phyloP scores from a whole-genome alignment of 306 rosid genomes.

The Begonia loranthoides region DNA sequence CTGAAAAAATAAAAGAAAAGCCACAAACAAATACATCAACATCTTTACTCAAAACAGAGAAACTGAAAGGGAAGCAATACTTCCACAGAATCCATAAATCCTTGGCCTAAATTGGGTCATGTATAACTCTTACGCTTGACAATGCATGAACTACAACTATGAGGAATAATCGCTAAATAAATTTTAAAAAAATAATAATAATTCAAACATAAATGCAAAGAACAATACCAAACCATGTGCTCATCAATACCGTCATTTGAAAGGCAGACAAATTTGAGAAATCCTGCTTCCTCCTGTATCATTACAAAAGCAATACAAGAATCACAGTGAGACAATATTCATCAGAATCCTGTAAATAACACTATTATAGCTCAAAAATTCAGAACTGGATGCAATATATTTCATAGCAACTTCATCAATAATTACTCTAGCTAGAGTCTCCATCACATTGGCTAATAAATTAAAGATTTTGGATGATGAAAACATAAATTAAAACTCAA shows the following conservation, averaged over 20 bases:
- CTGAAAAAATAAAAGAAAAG: conserved; percentile 26
- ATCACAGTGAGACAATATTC: background rate
- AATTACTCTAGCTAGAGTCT: background rate
- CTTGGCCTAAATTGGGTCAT: background rate
- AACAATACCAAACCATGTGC: conserved; percentile 85
- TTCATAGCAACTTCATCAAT: background rate
- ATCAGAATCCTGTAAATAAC: background rate
- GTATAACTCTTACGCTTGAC: background rate
- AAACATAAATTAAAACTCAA: conserved; percentile 10
- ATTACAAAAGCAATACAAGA: background rate
- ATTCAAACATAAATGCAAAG: conserved; percentile 3
- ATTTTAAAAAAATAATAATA: background rate
- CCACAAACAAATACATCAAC: conserved; percentile 7
- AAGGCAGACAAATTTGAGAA: conserved; percentile 65
- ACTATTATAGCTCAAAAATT: background rate
- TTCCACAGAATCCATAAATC: background rate
- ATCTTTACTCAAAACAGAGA: too few relatives aligned
- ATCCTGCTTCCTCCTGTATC: conserved; percentile 78
- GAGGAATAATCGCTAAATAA: conserved; percentile 1
- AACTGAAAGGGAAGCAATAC: background rate
- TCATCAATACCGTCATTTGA: conserved; percentile 75
- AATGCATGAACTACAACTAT: background rate
- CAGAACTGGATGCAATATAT: too few relatives aligned
- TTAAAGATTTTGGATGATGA: background rate
- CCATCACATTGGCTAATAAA: background rate